A percentile compares a stretch with the other conserved stretches of the same genome.
phyloP scores from a whole-genome alignment of 2,329 filamentous ascomycete species.

The Immersiporthe knoxdaviesiana region DNA sequence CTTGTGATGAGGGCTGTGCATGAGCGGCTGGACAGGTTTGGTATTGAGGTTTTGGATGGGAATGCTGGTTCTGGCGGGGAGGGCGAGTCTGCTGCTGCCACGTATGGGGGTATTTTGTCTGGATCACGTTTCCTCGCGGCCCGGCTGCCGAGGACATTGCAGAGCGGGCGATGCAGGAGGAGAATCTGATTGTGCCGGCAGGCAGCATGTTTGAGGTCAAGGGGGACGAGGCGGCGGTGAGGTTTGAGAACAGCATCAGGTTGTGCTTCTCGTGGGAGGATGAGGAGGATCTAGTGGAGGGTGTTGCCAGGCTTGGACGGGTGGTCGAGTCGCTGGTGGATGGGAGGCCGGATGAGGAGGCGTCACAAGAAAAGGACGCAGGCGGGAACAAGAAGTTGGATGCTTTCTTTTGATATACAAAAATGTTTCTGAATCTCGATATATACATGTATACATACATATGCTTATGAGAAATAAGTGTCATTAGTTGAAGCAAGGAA shows the following conservation, averaged over 20 bases:
- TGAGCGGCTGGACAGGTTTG: constrained; percentile 63
- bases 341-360: neutral
- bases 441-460: neutral
- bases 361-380: neutral
- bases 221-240: constrained; percentile 55
- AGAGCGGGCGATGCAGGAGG: constrained; percentile 59
- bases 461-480: neutral
- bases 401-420: constrained; percentile 20
- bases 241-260: constrained; percentile 64
- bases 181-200: constrained; percentile 68
- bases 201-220: constrained; percentile 72
- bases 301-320: constrained; percentile 53
- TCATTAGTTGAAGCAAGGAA: neutral
- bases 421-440: neutral
- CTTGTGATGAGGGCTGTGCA: constrained; percentile 63
- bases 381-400: constrained; percentile 11
- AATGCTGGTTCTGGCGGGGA: constrained; percentile 42
- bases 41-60: constrained; percentile 51
- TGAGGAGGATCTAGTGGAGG: constrained; percentile 66
- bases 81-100: constrained; percentile 42
- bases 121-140: constrained; percentile 65
- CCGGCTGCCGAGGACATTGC: constrained; percentile 61
- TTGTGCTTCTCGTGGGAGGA: constrained; percentile 76
- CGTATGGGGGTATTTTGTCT: constrained; percentile 88
- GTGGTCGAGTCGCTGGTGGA: constrained; percentile 27